Evolutionary conservation across 2,329 filamentous ascomycete species (phyloP), one percentile per base, ranked within the genome.

Genomic region (Colletotrichum somersetense): DNA sequence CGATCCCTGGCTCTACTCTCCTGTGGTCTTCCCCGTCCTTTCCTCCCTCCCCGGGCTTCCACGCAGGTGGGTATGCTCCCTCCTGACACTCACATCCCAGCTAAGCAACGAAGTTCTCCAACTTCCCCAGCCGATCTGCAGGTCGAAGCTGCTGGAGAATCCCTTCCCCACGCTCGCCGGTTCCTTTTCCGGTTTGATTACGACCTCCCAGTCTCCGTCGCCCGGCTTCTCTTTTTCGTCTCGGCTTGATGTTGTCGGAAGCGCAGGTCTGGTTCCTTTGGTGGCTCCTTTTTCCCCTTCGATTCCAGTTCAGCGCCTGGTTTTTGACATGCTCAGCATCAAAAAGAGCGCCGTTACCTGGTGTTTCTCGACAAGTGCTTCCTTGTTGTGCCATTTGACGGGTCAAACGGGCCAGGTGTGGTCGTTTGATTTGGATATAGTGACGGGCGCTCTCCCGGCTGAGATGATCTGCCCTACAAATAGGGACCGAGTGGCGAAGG

Each of bases 71-170:
- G 53, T 40, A 12, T 42, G 14, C 48, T 23, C 46, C 18, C n/a
- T 55, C 10, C 48, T 48, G 26, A 23, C 40, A 2, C 33, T 48
- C 50, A 48, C 18, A 8, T 56, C 50, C 50, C 52, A 65, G n/a
- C 40, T 46, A 6, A 65, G 2, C 4, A 44, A 11, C 20, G 38
- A 35, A 2, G 30, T 44, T 26, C 16, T 46, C 62, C 62, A 57
- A 7, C 52, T 38, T n/a, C 62, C 62, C 62, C 62, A 65, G 18
- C 62, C 62, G 12, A 65, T 26, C 62, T 38, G 40, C 18, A 65
- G 38, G 12, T 57, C 26, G 12, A 65, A 65, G 7, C 52, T 48
- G 26, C 52, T 65, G 7, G 26, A 55, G 26, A 65, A 44, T 2
- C 50, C 23, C 20, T 11, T 52, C 1, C 40, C 23, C 20, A 4